phyloP scores from a whole-genome alignment of 805 yeast genomes.

The Wickerhamomyces ciferrii region DNA sequence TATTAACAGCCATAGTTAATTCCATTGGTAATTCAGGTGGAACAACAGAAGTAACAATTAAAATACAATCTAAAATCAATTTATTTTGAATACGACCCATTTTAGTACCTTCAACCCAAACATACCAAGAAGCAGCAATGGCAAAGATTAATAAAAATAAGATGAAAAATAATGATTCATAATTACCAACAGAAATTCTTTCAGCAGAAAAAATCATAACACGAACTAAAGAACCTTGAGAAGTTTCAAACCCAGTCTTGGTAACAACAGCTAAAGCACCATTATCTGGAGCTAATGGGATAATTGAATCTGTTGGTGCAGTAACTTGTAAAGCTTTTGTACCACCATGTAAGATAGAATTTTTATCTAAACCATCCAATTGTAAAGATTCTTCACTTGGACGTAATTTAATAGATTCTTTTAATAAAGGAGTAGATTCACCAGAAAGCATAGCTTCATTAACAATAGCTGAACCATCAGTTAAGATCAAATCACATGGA shows the following conservation, averaged over 20 bases:
- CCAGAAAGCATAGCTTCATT: slow-evolving; percentile 99
- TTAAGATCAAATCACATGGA: slow-evolving; percentile 86
- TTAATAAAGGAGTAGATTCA: slow-evolving; percentile 93
- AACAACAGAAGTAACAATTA: slow-evolving; percentile 94
- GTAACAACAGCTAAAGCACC: slow-evolving; percentile 90
- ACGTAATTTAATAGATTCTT: slow-evolving; percentile 85
- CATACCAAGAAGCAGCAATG: slow-evolving; percentile 93
- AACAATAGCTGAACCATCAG: slow-evolving; percentile 90
- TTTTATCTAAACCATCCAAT: slow-evolving; percentile 81
- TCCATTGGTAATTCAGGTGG: slow-evolving; percentile 99
- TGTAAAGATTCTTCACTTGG: slow-evolving; percentile 65
- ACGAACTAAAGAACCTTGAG: slow-evolving; percentile 95
- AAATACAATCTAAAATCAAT: slow-evolving; percentile 89
- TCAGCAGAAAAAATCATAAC: slow-evolving; percentile 97
- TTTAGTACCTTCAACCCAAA: slow-evolving; percentile 95
- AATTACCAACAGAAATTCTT: slow-evolving; percentile 92
- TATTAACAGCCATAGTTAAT: slow-evolving; percentile 95
- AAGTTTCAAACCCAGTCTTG: slow-evolving; percentile 97
- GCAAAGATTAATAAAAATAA: slow-evolving; percentile 88
- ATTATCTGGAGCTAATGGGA: slow-evolving; percentile 67
- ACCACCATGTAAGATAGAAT: slow-evolving; percentile 89
- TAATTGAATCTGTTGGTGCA: slow-evolving; percentile 44
- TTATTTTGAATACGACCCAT: slow-evolving; percentile 95
- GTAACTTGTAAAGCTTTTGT: slow-evolving; percentile 93
- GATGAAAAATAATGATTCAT: slow-evolving; percentile 90